phyloP scores from a whole-genome alignment of 345 rosid species.

The Moringa oleifera region DNA sequence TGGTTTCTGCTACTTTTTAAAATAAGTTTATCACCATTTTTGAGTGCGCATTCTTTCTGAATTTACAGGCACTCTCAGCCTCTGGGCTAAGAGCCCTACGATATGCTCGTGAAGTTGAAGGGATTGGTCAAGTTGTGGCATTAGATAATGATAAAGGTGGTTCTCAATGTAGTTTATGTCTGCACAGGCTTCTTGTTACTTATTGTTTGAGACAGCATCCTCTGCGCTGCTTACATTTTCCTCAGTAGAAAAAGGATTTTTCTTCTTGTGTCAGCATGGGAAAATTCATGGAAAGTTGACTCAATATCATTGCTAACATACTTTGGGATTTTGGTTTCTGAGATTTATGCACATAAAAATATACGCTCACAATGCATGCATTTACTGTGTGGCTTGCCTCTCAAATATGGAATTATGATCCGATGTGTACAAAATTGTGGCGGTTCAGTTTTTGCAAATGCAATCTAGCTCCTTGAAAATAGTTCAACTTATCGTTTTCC shows the following conservation, averaged over 20 bases:
- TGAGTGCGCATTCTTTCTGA: constrained; percentile 13
- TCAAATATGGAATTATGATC: background rate
- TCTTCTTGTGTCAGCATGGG: background rate
- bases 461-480: constrained; percentile 4
- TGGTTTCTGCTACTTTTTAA: background rate
- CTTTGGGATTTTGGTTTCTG: background rate
- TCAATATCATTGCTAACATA: background rate
- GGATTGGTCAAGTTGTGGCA: constrained; percentile 90
- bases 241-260: too few species aligned
- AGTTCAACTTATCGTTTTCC: constrained; percentile 5
- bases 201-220: too few species aligned
- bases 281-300: background rate
- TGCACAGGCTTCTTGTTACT: too few species aligned
- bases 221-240: too few species aligned
- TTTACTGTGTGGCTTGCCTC: background rate
- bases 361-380: background rate
- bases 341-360: background rate
- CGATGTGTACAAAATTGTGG: background rate
- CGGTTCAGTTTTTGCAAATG: background rate
- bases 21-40: background rate
- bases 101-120: constrained; percentile 92
- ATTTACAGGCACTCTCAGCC: constrained; percentile 81
- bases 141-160: constrained; percentile 91
- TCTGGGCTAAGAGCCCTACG: constrained; percentile 93
- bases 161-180: background rate